Evolutionary conservation across 1,284 basidiomycete species (phyloP), one percentile per base, ranked within the genome.

Genomic region (Ceratorhiza oryzae-sativae): DNA sequence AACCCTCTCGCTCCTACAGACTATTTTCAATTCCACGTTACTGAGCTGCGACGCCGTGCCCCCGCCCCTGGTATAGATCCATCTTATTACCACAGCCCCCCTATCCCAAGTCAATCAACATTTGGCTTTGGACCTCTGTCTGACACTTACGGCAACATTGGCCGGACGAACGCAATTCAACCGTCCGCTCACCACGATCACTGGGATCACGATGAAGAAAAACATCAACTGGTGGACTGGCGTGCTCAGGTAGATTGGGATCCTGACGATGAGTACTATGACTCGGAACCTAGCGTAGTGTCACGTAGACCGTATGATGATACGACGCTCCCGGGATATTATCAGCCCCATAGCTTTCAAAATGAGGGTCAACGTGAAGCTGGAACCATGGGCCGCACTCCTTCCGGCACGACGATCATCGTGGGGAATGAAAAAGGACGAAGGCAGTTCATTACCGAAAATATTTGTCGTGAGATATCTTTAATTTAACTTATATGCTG

Each of bases 201-300:
- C 23, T 36, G 39, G 34, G 63, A 67, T 46, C 41, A 61, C 34
- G 34, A 60, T 18, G 59, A 61, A 8, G 63, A 67, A 20, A 56
- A 67, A 25, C 49, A 53, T 27, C 49, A 39, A 10, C 45, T 56
- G 4, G 51, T 36, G 8, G 30, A 56, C 15, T 67, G 55, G 23
- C 63, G 55, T 36, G 51, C 51, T n/a, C 48, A 56, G 39, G 51
- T 51, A n/a, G 63, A 67, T 39, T 67, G 63, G 63, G 63, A 67
- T 45, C 63, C 63, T 13, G 63, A 67, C 20, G 63, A 67, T 45
- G 63, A 67, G 25, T 67, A 67, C 45, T 53, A 67, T 42, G 63
- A 67, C 36, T 51, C 63, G 15, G 63, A 67, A 27, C 63, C 63
- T n/a, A 67, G 63, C 32, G 63, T 67, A 15, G 49, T 46, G 6